Evolutionary conservation across 345 rosid genomes (phyloP), one percentile per base, ranked within the genome.

Genomic region (Citrus unshiu): DNA sequence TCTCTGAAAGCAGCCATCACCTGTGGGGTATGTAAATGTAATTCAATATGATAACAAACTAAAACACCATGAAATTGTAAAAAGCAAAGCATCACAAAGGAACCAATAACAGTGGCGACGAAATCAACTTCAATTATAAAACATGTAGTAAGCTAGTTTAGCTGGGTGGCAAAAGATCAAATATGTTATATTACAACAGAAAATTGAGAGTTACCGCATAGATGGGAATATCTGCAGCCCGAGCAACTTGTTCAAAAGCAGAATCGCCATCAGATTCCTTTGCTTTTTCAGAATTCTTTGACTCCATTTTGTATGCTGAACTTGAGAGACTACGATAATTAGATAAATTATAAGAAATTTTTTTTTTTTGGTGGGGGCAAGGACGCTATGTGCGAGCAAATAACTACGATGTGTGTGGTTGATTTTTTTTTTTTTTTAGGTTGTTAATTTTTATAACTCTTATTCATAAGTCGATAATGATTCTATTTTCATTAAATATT

Each of bases 1-100:
- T 85, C 83, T 78, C 78, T 86, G 80, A 81, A 91, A 24, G 94
- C 91, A 34, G 69, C 80, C 76, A 87, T 83, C 73, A 81, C 87
- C 94, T 89, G 56, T 73, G 51, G 51, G 18, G 73, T 18, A 24
- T 29, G 8, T 72, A 64, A 77, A 18, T 16, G 58, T 18, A 18
- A 54, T 54, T 54, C 58, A 54, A 18, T 19, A 54, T 3, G 51
- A 3, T 46, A 46, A 46, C 4, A 37, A 37, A 32, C 21, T 24
- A 35, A 25, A 30, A 34, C 70, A 18, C 46, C 68, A 59, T 78
- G 49, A 60, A 61, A 21, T 10, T 71, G 21, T 7, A 30, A 32
- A 32, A 37, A 35, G 35, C 25, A 67, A 22, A 46, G 12, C 61
- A 51, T 58, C 74, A 32, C 16, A 56, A 65, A 56, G 49, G 18